phyloP scores from a whole-genome alignment of 2,329 filamentous ascomycete genomes.

The Talaromyces sp. region DNA sequence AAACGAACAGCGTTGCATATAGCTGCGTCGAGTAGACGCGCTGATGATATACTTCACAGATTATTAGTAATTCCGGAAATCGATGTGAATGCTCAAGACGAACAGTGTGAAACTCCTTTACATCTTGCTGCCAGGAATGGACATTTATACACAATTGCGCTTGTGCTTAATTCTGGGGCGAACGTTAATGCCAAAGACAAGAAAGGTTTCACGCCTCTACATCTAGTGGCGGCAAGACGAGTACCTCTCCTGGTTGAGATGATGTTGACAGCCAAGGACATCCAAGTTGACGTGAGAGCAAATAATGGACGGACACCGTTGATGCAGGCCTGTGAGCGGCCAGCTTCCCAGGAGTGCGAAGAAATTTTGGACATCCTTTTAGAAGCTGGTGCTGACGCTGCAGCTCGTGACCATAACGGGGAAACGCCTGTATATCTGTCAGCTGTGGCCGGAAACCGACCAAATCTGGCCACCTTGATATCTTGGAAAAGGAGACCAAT shows the following conservation, averaged over 20 bases:
- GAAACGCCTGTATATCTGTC: neutral
- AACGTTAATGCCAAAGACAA: neutral
- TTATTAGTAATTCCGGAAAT: neutral
- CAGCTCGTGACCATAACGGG: neutral
- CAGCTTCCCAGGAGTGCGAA: neutral
- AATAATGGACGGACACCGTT: neutral
- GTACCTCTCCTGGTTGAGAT: neutral
- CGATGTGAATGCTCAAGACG: neutral
- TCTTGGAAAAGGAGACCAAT: neutral
- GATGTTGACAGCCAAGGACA: neutral
- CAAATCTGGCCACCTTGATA: neutral
- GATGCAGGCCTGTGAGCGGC: neutral
- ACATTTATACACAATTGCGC: neutral
- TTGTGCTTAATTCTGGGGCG: neutral
- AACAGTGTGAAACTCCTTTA: neutral
- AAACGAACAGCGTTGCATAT: slow-evolving; percentile 1
- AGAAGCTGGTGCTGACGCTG: neutral
- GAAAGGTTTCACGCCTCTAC: slow-evolving; percentile 3
- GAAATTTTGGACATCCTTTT: neutral
- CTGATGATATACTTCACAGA: neutral
- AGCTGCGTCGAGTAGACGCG: neutral
- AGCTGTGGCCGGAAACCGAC: neutral
- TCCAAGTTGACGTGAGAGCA: neutral
- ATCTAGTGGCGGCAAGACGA: neutral
- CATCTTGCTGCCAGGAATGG: neutral